Conservation (phyloP, 2,329 filamentous ascomycete genomes). For the Neoascochyta sp. region DNA sequence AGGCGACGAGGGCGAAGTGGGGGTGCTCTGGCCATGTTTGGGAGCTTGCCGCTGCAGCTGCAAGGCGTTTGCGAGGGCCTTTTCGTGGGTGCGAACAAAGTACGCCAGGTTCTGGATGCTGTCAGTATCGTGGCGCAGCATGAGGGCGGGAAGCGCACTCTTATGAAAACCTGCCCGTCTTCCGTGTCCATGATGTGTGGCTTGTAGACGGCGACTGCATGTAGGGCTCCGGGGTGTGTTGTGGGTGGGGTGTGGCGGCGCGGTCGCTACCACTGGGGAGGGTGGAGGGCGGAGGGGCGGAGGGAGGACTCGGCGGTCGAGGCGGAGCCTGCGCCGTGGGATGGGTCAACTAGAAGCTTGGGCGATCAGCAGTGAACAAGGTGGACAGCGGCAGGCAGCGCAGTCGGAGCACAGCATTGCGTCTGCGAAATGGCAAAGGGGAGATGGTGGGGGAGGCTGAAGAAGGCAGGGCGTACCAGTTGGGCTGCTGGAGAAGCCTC, state of each 20-base stretch:
- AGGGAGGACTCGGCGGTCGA: slow-evolving; percentile 6
- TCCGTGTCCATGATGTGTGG: slow-evolving; percentile 68
- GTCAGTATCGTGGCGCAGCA: slow-evolving; percentile 26
- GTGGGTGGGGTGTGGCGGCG: slow-evolving; percentile 4
- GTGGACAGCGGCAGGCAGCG: slow-evolving; percentile 3
- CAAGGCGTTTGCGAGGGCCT: slow-evolving; percentile 90
- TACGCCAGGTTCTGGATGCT: slow-evolving; percentile 76
- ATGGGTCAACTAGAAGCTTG: slow-evolving; percentile 20
- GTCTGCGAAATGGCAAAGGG: too few species aligned
- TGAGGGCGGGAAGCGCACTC: slow-evolving; percentile 52
- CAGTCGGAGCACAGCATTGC: slow-evolving; percentile 7
- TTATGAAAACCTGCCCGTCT: slow-evolving; percentile 86
- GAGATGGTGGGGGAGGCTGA: slow-evolving; percentile 5
- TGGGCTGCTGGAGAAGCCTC: slow-evolving; percentile 32
- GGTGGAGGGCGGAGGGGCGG: slow-evolving; percentile 9
- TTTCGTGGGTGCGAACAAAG: slow-evolving; percentile 96
- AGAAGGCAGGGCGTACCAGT: slow-evolving; percentile 18
- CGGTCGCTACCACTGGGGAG: slow-evolving; percentile 12
- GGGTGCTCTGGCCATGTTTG: slow-evolving; percentile 58
- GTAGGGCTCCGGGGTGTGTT: slow-evolving; percentile 20
- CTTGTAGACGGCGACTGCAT: slow-evolving; percentile 32
- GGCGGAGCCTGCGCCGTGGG: slow-evolving; percentile 16
- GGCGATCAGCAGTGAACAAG: slow-evolving; percentile 20
- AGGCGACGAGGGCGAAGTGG: slow-evolving; percentile 38
- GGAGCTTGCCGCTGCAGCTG: slow-evolving; percentile 73